phyloP scores from a whole-genome alignment of 768 basidiomycete genomes.

The Lentinula raphanica region DNA sequence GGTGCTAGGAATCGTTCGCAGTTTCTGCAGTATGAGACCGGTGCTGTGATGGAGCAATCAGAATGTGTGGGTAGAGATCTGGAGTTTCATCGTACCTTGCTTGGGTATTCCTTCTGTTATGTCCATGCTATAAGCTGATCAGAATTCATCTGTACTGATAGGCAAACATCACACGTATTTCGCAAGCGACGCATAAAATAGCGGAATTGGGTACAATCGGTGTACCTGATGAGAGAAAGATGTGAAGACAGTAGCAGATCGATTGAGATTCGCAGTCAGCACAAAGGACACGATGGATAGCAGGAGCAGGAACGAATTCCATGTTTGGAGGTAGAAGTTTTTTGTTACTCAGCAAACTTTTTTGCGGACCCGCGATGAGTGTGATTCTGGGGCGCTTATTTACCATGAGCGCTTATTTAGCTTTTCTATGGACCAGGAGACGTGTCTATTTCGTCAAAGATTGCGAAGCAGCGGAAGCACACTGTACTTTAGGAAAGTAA shows the following conservation, averaged over 20 bases:
- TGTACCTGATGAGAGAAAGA: slow-evolving; percentile 45
- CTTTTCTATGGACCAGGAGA: neutral
- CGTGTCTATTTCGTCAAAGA: no score
- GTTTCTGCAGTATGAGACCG: slow-evolving; percentile 89
- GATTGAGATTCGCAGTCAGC: slow-evolving; percentile 61
- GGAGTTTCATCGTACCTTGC: slow-evolving; percentile 47
- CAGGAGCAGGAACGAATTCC: slow-evolving; percentile 74
- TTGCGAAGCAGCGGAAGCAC: no score
- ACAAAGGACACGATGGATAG: slow-evolving; percentile 79
- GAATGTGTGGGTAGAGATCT: neutral
- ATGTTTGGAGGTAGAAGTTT: slow-evolving; percentile 30
- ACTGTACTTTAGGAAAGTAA: no score
- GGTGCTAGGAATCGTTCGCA: slow-evolving; percentile 95
- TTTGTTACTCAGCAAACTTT: slow-evolving; percentile 4
- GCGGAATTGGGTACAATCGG: slow-evolving; percentile 90
- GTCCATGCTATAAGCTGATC: slow-evolving; percentile 60
- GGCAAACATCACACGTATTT: slow-evolving; percentile 58
- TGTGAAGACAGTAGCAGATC: neutral
- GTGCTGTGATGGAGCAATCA: slow-evolving; percentile 40
- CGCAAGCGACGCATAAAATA: slow-evolving; percentile 83
- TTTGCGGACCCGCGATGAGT: neutral
- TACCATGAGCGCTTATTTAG: neutral
- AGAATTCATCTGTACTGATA: neutral
- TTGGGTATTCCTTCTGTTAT: slow-evolving; percentile 98
- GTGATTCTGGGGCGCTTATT: neutral